Conservation (phyloP, 1,284 basidiomycete species). For the Irpex rosettiformis region DNA sequence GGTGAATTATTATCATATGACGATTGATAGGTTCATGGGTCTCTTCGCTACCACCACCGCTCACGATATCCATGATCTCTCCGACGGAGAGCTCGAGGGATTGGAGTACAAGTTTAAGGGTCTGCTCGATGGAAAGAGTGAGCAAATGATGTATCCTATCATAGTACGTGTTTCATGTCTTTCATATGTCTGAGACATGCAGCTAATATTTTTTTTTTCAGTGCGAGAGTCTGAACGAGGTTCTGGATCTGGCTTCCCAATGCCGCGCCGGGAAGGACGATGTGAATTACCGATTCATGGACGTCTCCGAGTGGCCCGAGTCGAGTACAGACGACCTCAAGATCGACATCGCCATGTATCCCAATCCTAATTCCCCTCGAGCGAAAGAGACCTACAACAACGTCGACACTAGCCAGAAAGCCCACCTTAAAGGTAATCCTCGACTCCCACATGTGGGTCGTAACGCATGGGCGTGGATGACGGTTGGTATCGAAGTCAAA, state of each 20-base stretch:
- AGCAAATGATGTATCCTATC: neutral
- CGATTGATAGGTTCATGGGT: neutral
- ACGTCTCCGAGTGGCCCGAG: neutral
- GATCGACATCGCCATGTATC: neutral
- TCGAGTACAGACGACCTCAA: neutral
- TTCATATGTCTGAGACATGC: neutral
- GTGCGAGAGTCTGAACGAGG: neutral
- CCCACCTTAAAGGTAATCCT: neutral
- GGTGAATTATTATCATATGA: neutral
- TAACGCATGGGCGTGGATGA: conserved; percentile 5
- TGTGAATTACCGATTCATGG: neutral
- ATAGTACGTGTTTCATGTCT: neutral
- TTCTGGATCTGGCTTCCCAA: neutral
- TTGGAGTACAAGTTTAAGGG: neutral
- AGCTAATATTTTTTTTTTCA: neutral
- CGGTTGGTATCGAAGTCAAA: neutral
- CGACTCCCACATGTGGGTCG: neutral
- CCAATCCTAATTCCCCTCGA: neutral
- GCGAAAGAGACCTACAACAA: neutral
- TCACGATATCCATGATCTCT: neutral
- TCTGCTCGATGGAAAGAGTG: neutral
- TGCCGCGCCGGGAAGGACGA: neutral
- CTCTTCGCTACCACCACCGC: neutral
- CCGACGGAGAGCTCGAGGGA: neutral
- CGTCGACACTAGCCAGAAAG: neutral